phyloP scores from a whole-genome alignment of 495 filamentous ascomycete species.

The Delitschia confertaspora region DNA sequence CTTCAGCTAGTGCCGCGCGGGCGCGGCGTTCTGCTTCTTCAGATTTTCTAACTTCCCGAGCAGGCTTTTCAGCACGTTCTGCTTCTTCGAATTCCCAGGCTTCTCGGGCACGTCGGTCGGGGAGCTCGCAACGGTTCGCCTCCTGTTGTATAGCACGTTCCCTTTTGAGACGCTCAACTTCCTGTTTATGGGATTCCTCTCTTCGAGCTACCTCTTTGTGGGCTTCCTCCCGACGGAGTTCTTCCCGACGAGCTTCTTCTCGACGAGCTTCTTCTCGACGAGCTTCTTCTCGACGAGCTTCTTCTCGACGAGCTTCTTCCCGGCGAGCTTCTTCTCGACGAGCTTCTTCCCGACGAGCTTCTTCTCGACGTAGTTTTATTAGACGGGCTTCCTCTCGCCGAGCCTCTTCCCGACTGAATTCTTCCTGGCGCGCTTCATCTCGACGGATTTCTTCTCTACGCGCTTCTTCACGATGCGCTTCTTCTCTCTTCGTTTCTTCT shows the following conservation, averaged over 20 bases:
- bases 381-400: slow-evolving; percentile 16
- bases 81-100: slow-evolving; percentile 22
- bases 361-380: slow-evolving; percentile 5
- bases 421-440: slow-evolving; percentile 1
- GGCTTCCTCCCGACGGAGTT: too few species aligned
- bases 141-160: slow-evolving; percentile 15
- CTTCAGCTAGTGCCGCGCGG: slow-evolving; percentile 11
- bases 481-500: slow-evolving; percentile 14
- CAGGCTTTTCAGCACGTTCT: slow-evolving; percentile 14
- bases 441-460: not conserved
- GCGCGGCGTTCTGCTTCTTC: slow-evolving; percentile 13
- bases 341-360: slow-evolving; percentile 10
- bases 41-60: slow-evolving; percentile 4
- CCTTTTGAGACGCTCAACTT: slow-evolving; percentile 15
- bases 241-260: slow-evolving; percentile 3
- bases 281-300: slow-evolving; percentile 18
- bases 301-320: slow-evolving; percentile 14
- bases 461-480: too few species aligned
- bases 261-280: slow-evolving; percentile 15
- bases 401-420: slow-evolving; percentile 25
- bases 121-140: slow-evolving; percentile 8
- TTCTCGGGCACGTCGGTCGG: slow-evolving; percentile 15
- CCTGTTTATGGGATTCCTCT: slow-evolving; percentile 15
- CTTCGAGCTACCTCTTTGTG: not conserved
- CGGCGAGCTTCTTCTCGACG: slow-evolving; percentile 11